Evolutionary conservation across 371 early-diverging fungal species (phyloP), one percentile per base, ranked within the genome.

Genomic region (Homolaphlyctis polyrhiza): DNA sequence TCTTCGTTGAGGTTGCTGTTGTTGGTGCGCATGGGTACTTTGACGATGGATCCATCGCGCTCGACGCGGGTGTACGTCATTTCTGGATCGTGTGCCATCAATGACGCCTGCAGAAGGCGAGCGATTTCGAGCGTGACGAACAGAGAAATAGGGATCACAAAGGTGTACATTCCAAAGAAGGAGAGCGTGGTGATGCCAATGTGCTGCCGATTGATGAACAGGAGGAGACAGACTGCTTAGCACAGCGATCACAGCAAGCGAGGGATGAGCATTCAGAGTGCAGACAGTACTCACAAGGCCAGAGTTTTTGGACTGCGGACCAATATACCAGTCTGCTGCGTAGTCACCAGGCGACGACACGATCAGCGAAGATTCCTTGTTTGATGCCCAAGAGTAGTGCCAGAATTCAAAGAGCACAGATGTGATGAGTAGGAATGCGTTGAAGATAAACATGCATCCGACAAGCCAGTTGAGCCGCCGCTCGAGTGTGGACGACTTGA

Each of bases 401-500:
- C 58, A 6, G 28, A 49, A 70, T 59, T 71, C 68, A 13, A 76
- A 52, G 35, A 62, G 35, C 4, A 70, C 57, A 34, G 60, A 60
- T 14, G 62, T 65, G 47, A 73, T 64, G 51, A 75, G 60, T 36
- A 78, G 32, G 5, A 70, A 43, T 2, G 65, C 66, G 64, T 80
- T 95, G 65, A 94, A 91, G 62, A 95, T 88, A 65, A 96, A 93
- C 77, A 96, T 71, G 64, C 75, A 75, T 3, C 61, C 35, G 64
- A 79, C 77, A 60, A 84, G 95, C 39, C 87, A 89, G 75, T 99
- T 98, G 62, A 98, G 86, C 64, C 91, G 91, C 57, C 88, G 86
- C 68, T 98, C 97, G 61, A 99, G 89, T 73, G 99, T 99, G 54
- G 90, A 90, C 3, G 96, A 96, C 0, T 95, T 95, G 36, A 81